These are phyloP conservation scores for Hypoxylon sp. DNA, from an alignment of 2,329 filamentous ascomycete species.

Conservation along the genomic window DNA sequence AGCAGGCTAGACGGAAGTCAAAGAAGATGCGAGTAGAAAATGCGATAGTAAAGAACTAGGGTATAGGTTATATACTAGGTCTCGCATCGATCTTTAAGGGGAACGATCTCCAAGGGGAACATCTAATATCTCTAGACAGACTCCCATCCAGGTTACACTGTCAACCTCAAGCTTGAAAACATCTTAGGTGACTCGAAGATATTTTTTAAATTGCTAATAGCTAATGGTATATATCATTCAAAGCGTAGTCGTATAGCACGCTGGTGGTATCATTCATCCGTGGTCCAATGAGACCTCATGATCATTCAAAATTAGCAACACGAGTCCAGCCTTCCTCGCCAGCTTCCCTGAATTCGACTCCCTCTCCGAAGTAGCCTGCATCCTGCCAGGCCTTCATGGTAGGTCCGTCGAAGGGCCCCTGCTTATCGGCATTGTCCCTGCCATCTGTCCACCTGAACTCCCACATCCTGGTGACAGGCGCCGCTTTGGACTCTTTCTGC, in stretches of 20 bases:
- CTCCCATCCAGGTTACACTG: not conserved
- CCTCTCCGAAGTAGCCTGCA: slow-evolving; percentile 92
- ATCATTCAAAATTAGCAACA: slow-evolving; percentile 66
- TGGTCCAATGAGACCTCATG: not conserved
- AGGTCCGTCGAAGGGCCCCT: slow-evolving; percentile 87
- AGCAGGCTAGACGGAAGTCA: too few species aligned
- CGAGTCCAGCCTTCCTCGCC: slow-evolving; percentile 71
- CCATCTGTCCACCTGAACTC: slow-evolving; percentile 95
- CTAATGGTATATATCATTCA: slow-evolving; percentile 8
- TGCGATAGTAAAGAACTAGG: too few species aligned
- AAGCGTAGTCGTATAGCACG: slow-evolving; percentile 1
- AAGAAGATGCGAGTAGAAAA: too few species aligned
- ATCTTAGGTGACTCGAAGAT: not conserved
- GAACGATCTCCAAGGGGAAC: too few species aligned
- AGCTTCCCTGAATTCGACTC: slow-evolving; percentile 81
- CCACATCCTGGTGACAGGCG: slow-evolving; percentile 71
- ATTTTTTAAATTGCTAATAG: not conserved
- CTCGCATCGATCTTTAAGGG: too few species aligned
- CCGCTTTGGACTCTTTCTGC: slow-evolving; percentile 50
- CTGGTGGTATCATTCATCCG: slow-evolving; percentile 31
- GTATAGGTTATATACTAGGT: too few species aligned
- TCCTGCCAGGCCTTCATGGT: slow-evolving; percentile 94
- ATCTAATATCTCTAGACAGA: not conserved
- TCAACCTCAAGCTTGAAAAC: not conserved
- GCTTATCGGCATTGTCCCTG: slow-evolving; percentile 80